A percentile compares a stretch with the other conserved stretches of the same genome.
phyloP scores from a whole-genome alignment of 345 rosid genomes.

The Gossypium bickii region DNA sequence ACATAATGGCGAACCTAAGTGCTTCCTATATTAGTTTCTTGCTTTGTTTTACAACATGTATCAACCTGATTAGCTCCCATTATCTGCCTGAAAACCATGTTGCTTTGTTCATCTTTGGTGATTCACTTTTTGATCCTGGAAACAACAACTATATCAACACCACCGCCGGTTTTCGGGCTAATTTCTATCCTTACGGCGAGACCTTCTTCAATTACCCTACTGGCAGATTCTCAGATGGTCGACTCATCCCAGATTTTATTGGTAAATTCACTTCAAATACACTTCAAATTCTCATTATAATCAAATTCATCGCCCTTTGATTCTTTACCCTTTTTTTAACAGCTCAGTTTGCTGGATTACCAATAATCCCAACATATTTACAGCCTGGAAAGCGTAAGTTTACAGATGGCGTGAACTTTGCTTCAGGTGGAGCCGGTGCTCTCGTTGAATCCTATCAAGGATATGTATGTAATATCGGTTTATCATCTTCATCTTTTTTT shows the following conservation, averaged over 20 bases:
- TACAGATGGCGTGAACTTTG: conserved; percentile 29
- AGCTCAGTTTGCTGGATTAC: conserved; percentile 44
- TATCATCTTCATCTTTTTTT: background rate
- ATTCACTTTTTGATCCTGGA: conserved; percentile 44
- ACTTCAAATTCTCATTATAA: background rate
- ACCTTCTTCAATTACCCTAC: conserved; percentile 38
- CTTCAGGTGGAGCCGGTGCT: conserved; percentile 36
- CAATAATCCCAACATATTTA: conserved; percentile 43
- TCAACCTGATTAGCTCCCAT: conserved; percentile 14
- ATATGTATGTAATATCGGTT: background rate
- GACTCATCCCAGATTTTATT: conserved; percentile 41
- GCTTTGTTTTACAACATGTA: conserved; percentile 6
- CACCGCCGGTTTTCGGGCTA: conserved; percentile 16
- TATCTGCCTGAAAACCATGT: conserved; percentile 21
- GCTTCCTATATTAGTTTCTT: background rate
- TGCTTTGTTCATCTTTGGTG: conserved; percentile 42
- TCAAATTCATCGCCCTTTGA: background rate
- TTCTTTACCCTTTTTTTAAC: background rate
- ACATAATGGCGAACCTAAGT: background rate
- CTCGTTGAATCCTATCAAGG: conserved; percentile 26
- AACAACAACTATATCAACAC: conserved; percentile 41
- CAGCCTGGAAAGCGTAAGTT: conserved; percentile 17
- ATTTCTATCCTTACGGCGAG: conserved; percentile 40
- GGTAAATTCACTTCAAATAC: conserved; percentile 19
- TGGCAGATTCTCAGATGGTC: conserved; percentile 41